These are phyloP conservation scores for Trichomonascaceae sp. DNA, from an alignment of 1,139 yeast species.

Conservation along the genomic window DNA sequence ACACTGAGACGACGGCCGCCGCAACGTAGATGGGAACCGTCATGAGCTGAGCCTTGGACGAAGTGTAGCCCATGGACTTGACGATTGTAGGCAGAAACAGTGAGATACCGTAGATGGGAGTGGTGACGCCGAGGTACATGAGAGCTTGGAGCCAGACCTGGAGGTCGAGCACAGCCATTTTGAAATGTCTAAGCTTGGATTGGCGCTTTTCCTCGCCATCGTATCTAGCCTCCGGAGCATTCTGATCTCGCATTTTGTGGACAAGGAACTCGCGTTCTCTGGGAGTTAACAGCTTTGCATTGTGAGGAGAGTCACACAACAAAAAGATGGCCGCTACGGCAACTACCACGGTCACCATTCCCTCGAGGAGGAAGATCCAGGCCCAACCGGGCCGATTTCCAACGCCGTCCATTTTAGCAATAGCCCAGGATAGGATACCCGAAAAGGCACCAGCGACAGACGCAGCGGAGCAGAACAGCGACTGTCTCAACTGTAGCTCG, in stretches of 20 bases:
- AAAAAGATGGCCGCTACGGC: conserved; percentile 19
- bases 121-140: background rate
- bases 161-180: background rate
- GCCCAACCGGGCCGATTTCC: conserved; percentile 37
- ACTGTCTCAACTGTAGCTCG: conserved; percentile 35
- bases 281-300: conserved; percentile 34
- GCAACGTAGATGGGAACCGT: conserved; percentile 26
- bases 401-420: conserved; percentile 25
- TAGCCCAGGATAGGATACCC: conserved; percentile 22
- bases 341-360: conserved; percentile 22
- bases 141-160: background rate
- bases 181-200: background rate
- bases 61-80: conserved; percentile 21
- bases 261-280: conserved; percentile 36
- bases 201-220: background rate
- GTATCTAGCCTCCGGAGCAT: conserved; percentile 8
- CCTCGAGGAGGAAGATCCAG: conserved; percentile 46
- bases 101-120: conserved; percentile 10
- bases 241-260: conserved; percentile 10
- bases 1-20: conserved; percentile 23
- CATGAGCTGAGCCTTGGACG: conserved; percentile 17
- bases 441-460: conserved; percentile 23
- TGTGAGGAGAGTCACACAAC: conserved; percentile 36
- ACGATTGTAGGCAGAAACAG: conserved; percentile 25
- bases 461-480: conserved; percentile 28